phyloP scores from a whole-genome alignment of 306 rosid genomes.

The Ceratonia siliqua region DNA sequence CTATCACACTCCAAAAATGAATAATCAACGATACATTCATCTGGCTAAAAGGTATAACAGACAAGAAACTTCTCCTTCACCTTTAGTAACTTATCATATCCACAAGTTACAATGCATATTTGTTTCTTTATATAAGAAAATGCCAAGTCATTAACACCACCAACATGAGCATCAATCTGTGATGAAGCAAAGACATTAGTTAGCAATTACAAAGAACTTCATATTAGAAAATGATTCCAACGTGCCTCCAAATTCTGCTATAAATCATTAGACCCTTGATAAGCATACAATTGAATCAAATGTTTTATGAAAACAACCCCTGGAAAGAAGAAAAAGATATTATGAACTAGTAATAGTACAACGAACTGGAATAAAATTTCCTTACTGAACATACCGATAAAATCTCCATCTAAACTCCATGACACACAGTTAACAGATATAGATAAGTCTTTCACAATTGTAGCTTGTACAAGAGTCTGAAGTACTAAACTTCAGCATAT shows the following conservation, averaged over 20 bases:
- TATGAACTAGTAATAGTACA: neutral
- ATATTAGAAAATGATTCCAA: neutral
- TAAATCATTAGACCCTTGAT: constrained; percentile 50
- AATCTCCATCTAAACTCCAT: constrained; percentile 75
- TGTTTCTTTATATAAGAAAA: constrained; percentile 62
- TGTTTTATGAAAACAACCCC: constrained; percentile 75
- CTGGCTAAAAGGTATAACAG: neutral
- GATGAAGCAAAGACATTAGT: neutral
- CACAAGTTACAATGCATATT: constrained; percentile 61
- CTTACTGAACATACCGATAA: constrained; percentile 55
- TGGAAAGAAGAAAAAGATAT: constrained; percentile 17
- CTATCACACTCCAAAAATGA: constrained; percentile 40
- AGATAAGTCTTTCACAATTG: constrained; percentile 40
- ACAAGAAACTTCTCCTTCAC: constrained; percentile 35
- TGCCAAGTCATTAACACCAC: constrained; percentile 67
- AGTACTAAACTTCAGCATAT: constrained; percentile 13
- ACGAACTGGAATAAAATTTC: neutral
- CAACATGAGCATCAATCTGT: constrained; percentile 65
- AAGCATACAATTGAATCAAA: constrained; percentile 63
- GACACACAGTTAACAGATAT: constrained; percentile 63
- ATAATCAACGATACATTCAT: constrained; percentile 15
- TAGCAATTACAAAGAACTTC: neutral
- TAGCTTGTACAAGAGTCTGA: constrained; percentile 49
- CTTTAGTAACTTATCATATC: constrained; percentile 76
- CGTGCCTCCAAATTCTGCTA: constrained; percentile 51